These are phyloP conservation scores for Pilasporangium apinafurcum DNA, from an alignment of 352 stramenopile species.

Conservation along the genomic window DNA sequence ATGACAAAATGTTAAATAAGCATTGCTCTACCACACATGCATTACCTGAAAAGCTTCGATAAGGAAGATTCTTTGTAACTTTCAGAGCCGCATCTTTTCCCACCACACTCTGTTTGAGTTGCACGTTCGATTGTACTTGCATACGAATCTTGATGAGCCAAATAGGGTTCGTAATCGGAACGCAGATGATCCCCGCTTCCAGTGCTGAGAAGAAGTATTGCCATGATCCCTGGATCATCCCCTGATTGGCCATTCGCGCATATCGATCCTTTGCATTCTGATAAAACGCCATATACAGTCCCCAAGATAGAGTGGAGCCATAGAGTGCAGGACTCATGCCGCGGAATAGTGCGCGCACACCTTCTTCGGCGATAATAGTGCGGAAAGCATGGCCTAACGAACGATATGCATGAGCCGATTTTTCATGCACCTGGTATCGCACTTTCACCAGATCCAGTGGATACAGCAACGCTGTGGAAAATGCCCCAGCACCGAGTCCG, in stretches of 20 bases:
- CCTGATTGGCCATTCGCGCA: slow-evolving; percentile 58
- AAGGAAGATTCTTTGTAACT: slow-evolving; percentile 49
- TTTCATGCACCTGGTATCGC: slow-evolving; percentile 95
- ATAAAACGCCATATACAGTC: slow-evolving; percentile 98
- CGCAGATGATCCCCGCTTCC: slow-evolving; percentile 86
- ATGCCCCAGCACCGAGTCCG: slow-evolving; percentile 66
- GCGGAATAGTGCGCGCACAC: slow-evolving; percentile 87
- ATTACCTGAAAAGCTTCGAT: slow-evolving; percentile 61
- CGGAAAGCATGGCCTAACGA: slow-evolving; percentile 70
- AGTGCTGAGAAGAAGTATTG: slow-evolving; percentile 81
- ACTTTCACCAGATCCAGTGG: slow-evolving; percentile 97
- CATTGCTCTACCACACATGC: too few species aligned
- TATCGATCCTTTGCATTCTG: slow-evolving; percentile 92
- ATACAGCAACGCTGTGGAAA: slow-evolving; percentile 88
- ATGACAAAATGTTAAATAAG: too few species aligned
- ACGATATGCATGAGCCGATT: slow-evolving; percentile 54
- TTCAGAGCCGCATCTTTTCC: slow-evolving; percentile 55
- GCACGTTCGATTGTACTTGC: slow-evolving; percentile 81
- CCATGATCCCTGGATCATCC: slow-evolving; percentile 68
- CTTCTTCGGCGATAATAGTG: slow-evolving; percentile 80
- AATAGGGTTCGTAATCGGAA: slow-evolving; percentile 97
- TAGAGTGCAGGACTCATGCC: slow-evolving; percentile 95
- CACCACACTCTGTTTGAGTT: slow-evolving; percentile 26
- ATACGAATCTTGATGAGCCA: slow-evolving; percentile 98
- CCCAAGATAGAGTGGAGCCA: slow-evolving; percentile 94